These are phyloP conservation scores for Ceratobasidium sp. DNA, from an alignment of 1,284 basidiomycete species.

Conservation along the genomic window DNA sequence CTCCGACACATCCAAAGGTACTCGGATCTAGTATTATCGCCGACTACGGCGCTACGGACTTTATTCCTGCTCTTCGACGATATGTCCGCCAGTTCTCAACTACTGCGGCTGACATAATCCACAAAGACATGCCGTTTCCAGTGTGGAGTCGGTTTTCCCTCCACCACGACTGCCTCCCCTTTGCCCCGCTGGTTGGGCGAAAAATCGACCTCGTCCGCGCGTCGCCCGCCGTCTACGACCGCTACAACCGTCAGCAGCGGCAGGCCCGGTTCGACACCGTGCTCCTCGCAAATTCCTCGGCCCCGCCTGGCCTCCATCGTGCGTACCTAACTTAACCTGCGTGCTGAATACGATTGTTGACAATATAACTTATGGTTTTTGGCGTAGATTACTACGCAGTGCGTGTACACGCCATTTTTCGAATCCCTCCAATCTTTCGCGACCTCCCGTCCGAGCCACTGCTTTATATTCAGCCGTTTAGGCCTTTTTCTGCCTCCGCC, in stretches of 20 bases:
- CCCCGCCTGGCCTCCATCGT: background rate
- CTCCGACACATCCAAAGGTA: background rate
- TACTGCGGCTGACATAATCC: background rate
- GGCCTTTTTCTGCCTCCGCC: background rate
- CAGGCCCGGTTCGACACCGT: background rate
- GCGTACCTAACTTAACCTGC: too few relatives aligned
- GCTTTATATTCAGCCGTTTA: constrained; percentile 4
- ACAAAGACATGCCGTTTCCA: background rate
- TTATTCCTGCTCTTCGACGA: background rate
- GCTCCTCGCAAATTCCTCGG: background rate
- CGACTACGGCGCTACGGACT: background rate
- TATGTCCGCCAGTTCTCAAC: background rate
- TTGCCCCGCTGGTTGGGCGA: background rate
- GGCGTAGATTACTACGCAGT: constrained; percentile 20
- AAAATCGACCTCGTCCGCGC: background rate
- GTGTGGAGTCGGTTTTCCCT: background rate
- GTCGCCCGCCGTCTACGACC: background rate
- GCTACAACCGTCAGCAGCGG: background rate
- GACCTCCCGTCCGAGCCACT: background rate
- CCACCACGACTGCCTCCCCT: background rate
- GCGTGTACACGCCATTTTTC: constrained; percentile 20
- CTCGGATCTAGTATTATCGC: background rate
- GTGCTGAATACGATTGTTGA: background rate
- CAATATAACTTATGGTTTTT: background rate
- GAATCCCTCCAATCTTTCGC: background rate